Evolutionary conservation across 139 green algal species (phyloP).

Genomic region (Protoeuglena noctilucae): DNA sequence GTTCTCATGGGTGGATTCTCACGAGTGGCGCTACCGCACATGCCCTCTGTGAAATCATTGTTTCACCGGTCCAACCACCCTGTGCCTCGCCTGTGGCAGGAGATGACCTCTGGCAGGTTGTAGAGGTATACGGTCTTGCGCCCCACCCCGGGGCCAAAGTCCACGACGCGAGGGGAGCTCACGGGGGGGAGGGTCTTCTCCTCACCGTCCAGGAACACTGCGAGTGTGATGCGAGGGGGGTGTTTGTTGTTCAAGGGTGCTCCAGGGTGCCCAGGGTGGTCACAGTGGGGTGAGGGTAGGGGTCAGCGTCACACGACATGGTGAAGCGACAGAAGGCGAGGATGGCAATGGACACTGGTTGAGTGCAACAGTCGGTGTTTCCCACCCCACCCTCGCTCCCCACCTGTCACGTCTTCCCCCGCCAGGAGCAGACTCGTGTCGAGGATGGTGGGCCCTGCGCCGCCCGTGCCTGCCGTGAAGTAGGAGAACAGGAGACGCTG

Average conservation of each 20-base stretch:
- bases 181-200: slow-evolving; percentile 33
- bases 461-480: slow-evolving; percentile 77
- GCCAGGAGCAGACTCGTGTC: slow-evolving; percentile 74
- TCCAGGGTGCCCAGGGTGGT: too few species aligned
- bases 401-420: slow-evolving; percentile 23
- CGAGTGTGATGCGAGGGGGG: too few species aligned
- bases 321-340: too few species aligned
- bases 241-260: too few species aligned
- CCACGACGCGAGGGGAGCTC: slow-evolving; percentile 52
- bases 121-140: slow-evolving; percentile 52
- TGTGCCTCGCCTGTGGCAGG: slow-evolving; percentile 34
- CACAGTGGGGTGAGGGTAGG: too few species aligned
- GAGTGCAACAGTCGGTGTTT: neutral
- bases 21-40: too few species aligned
- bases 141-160: slow-evolving; percentile 70
- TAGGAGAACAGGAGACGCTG: slow-evolving; percentile 67
- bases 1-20: too few species aligned
- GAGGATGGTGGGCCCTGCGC: slow-evolving; percentile 83
- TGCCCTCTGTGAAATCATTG: too few species aligned
- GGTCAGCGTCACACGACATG: too few species aligned
- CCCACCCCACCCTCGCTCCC: neutral
- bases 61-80: too few species aligned
- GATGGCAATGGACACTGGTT: too few species aligned
- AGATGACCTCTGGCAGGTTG: slow-evolving; percentile 68
- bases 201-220: slow-evolving; percentile 42